A percentile compares a stretch with the other conserved stretches of the same genome.
Evolutionary conservation across 257 asterid species (phyloP).

Genomic region (Handroanthus guayacan): DNA sequence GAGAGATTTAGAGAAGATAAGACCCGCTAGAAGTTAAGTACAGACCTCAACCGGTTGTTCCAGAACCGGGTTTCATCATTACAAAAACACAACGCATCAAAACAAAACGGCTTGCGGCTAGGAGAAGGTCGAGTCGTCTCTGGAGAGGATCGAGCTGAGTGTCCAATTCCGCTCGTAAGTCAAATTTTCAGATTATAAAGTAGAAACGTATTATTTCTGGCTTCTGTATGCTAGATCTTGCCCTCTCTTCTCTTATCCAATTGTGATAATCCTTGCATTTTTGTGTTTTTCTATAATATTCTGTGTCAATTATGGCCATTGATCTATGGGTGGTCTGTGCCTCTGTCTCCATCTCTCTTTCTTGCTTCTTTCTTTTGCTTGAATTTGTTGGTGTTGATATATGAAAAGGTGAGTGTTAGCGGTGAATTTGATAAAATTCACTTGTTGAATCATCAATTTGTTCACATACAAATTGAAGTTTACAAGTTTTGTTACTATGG

Average conservation of each 20-base stretch:
- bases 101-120: too few relatives aligned
- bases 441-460: neutral
- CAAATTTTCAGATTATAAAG: neutral
- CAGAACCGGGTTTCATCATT: neutral
- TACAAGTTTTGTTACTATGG: neutral
- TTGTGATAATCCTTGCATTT: neutral
- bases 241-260: neutral
- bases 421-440: neutral
- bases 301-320: neutral
- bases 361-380: slow-evolving; percentile 21
- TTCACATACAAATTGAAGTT: neutral
- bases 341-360: neutral
- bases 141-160: slow-evolving; percentile 21
- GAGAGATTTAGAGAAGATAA: too few relatives aligned
- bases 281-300: neutral
- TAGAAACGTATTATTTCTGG: neutral
- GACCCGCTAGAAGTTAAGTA: too few relatives aligned
- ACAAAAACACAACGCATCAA: neutral
- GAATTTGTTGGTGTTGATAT: neutral
- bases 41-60: neutral
- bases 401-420: neutral
- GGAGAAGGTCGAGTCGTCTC: neutral
- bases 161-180: slow-evolving; percentile 30
- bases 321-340: neutral
- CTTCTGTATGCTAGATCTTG: neutral